A percentile compares a stretch with the other conserved stretches of the same genome.
phyloP scores from a whole-genome alignment of 345 rosid genomes.

The Sapria himalayana region DNA sequence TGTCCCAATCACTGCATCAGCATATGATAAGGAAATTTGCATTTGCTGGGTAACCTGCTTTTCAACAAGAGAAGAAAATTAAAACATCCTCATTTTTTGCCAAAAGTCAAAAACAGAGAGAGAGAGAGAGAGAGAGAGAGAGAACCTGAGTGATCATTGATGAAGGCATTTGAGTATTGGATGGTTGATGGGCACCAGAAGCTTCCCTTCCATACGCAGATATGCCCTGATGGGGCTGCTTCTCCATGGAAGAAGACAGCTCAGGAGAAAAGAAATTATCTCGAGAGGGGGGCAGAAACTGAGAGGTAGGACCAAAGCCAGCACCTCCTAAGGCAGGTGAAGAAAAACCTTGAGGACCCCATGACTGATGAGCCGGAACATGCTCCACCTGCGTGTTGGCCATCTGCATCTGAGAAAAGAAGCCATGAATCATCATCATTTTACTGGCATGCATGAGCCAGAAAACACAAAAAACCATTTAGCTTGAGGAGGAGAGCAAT shows the following conservation, averaged over 20 bases:
- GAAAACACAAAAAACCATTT: neutral
- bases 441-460: neutral
- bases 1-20: constrained; percentile 95
- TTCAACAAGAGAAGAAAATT: too few relatives aligned
- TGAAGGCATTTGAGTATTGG: constrained; percentile 45
- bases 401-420: constrained; percentile 56
- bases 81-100: too few relatives aligned
- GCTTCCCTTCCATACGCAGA: constrained; percentile 94
- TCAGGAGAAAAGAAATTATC: constrained; percentile 81
- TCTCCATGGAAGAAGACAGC: constrained; percentile 68
- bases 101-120: too few relatives aligned
- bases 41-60: constrained; percentile 68
- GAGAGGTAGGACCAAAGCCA: constrained; percentile 57
- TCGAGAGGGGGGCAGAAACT: constrained; percentile 65
- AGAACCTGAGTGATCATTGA: constrained; percentile 89
- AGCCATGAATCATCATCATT: constrained; percentile 3
- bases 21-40: constrained; percentile 83
- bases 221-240: constrained; percentile 89
- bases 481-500: constrained; percentile 6
- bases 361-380: constrained; percentile 73
- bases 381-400: constrained; percentile 60
- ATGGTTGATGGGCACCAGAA: constrained; percentile 46
- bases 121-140: neutral
- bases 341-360: constrained; percentile 81
- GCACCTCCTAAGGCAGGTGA: constrained; percentile 50